These are phyloP conservation scores for Magnaporthales sp. DNA, from an alignment of 2,329 filamentous ascomycete genomes.

Conservation along the genomic window DNA sequence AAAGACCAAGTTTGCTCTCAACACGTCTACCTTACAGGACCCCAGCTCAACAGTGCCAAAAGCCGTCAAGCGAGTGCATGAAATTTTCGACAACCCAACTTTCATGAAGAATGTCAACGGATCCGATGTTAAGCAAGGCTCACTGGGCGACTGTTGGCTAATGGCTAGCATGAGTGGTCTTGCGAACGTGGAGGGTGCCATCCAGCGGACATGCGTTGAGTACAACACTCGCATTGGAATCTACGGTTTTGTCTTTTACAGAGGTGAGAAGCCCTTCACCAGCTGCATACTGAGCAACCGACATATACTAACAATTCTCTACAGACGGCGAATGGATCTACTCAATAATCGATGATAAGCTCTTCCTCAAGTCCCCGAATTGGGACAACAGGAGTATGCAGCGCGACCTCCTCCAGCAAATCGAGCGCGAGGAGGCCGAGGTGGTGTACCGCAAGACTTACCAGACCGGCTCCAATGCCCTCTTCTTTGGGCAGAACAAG, in stretches of 20 bases:
- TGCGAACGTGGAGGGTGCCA: slow-evolving; percentile 61
- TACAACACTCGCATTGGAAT: slow-evolving; percentile 68
- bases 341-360: slow-evolving; percentile 84
- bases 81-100: slow-evolving; percentile 66
- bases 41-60: slow-evolving; percentile 50
- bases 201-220: slow-evolving; percentile 67
- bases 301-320: slow-evolving; percentile 5
- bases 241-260: slow-evolving; percentile 82
- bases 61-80: slow-evolving; percentile 65
- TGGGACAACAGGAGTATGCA: slow-evolving; percentile 74
- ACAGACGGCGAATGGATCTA: slow-evolving; percentile 83
- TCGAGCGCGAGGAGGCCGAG: slow-evolving; percentile 61
- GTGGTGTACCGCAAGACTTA: slow-evolving; percentile 57
- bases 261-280: slow-evolving; percentile 34
- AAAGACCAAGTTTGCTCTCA: slow-evolving; percentile 42
- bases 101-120: slow-evolving; percentile 60
- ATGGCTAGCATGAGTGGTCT: slow-evolving; percentile 71
- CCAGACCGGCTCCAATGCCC: slow-evolving; percentile 64
- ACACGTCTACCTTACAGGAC: slow-evolving; percentile 31
- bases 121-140: slow-evolving; percentile 70
- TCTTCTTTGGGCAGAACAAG: slow-evolving; percentile 70
- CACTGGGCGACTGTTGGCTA: slow-evolving; percentile 75
- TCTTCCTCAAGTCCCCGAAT: slow-evolving; percentile 73
- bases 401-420: slow-evolving; percentile 64
- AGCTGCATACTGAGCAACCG: neutral